Evolutionary conservation across 164 flowering plant genomes (phyloP).

Genomic region (Platanus orientalis): DNA sequence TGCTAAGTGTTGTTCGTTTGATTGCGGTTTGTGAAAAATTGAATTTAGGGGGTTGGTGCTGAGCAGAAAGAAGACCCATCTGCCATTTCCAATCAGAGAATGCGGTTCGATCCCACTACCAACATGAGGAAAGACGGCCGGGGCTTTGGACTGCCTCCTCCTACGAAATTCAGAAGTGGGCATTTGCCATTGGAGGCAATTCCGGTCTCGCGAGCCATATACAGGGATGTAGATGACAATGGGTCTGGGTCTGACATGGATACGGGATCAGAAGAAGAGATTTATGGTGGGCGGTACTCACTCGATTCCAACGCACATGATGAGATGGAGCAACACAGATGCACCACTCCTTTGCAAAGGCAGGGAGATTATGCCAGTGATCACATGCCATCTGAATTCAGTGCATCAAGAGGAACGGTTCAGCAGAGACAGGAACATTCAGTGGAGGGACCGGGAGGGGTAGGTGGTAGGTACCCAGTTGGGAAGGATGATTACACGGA

Average conservation of each 20-base stretch:
- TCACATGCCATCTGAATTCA: conserved; percentile 26
- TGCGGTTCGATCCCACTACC: conserved; percentile 30
- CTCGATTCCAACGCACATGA: conserved; percentile 52
- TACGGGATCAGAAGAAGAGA: conserved; percentile 61
- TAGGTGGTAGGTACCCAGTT: conserved; percentile 32
- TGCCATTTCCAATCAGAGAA: conserved; percentile 25
- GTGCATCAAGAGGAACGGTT: conserved; percentile 27
- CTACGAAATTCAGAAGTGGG: conserved; percentile 60
- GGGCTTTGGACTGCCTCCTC: conserved; percentile 59
- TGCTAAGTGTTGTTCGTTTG: no score
- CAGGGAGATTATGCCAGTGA: conserved; percentile 21
- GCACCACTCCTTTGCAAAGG: conserved; percentile 12
- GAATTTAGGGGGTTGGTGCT: conserved; percentile 17
- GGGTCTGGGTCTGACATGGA: conserved; percentile 66
- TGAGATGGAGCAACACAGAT: not conserved
- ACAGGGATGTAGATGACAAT: conserved; percentile 34
- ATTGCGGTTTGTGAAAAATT: not conserved
- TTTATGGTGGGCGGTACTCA: conserved; percentile 56
- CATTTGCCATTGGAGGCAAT: conserved; percentile 46
- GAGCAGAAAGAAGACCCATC: conserved; percentile 23
- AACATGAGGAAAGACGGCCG: conserved; percentile 26
- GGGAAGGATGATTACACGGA: conserved; percentile 41
- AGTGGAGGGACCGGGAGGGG: conserved; percentile 20
- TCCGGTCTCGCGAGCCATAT: conserved; percentile 32
- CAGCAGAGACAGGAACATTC: conserved; percentile 6